Conservation (phyloP, 2,329 filamentous ascomycete genomes). For the Beauveria sp. region DNA sequence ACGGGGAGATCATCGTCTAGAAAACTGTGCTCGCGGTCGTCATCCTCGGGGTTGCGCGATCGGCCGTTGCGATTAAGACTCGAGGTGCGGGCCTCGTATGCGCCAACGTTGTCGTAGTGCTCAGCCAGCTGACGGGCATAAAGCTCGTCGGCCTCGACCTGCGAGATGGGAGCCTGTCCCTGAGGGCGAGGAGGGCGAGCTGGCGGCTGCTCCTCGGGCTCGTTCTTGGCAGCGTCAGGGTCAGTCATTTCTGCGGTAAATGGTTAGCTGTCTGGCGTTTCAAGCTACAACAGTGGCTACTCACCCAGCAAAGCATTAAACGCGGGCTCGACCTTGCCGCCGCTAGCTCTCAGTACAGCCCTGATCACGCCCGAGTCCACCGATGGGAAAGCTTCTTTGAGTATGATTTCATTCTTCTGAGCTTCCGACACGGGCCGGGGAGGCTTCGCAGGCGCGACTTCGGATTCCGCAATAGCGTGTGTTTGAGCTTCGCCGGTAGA, state of each 20-base stretch:
- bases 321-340: conserved; percentile 80
- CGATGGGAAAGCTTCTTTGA: conserved; percentile 87
- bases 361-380: conserved; percentile 77
- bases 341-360: conserved; percentile 79
- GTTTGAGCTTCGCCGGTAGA: conserved; percentile 18
- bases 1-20: conserved; percentile 92
- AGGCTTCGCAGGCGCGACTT: conserved; percentile 65
- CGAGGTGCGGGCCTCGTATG: conserved; percentile 49
- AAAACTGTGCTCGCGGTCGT: conserved; percentile 77
- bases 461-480: conserved; percentile 25
- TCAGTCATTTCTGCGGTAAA: conserved; percentile 65
- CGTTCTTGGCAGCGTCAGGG: conserved; percentile 55
- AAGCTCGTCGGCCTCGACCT: conserved; percentile 83
- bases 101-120: conserved; percentile 65
- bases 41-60: conserved; percentile 33
- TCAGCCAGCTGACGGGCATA: conserved; percentile 90
- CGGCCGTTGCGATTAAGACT: conserved; percentile 32
- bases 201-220: conserved; percentile 52
- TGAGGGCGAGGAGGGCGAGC: conserved; percentile 72
- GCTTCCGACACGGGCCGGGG: conserved; percentile 74
- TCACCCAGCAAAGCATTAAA: conserved; percentile 88
- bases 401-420: conserved; percentile 77
- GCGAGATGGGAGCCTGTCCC: conserved; percentile 57
- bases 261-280: not conserved
- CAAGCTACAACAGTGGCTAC: conserved; percentile 15